Evolutionary conservation across 1,284 basidiomycete genomes (phyloP).

Genomic region (Mycena sp.): DNA sequence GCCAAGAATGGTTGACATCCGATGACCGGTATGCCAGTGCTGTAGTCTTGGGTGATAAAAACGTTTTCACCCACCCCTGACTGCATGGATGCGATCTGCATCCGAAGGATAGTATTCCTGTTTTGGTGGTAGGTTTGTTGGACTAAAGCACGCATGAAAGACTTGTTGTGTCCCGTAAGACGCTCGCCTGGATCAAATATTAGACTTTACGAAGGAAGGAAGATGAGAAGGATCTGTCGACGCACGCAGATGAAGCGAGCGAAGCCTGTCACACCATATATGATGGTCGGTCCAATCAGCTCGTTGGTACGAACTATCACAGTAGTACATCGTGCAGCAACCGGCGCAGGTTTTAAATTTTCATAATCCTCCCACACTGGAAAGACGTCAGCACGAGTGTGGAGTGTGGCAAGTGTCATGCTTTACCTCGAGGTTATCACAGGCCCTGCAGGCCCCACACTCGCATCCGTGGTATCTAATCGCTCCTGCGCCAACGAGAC

Average conservation of each 20-base stretch:
- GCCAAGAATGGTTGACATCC: neutral
- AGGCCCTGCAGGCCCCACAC: neutral
- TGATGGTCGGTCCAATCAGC: neutral
- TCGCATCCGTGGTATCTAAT: neutral
- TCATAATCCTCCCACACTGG: neutral
- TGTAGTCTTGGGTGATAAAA: neutral
- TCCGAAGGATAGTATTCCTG: neutral
- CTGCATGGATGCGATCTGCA: neutral
- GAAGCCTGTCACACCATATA: neutral
- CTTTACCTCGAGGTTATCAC: constrained; percentile 1
- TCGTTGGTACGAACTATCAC: neutral
- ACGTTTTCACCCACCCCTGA: neutral
- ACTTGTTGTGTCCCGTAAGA: neutral
- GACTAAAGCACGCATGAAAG: neutral
- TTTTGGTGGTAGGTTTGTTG: neutral
- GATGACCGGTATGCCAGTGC: neutral
- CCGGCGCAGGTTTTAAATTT: neutral
- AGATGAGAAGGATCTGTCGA: neutral
- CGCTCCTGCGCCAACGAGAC: neutral
- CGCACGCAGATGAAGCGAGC: neutral
- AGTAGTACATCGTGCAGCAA: neutral
- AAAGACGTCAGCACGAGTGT: neutral
- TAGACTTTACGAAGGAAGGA: neutral
- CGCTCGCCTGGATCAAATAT: neutral
- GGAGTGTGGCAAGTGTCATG: neutral